Conservation (phyloP, 768 basidiomycete genomes). For the Gautieria morchelliformis region DNA sequence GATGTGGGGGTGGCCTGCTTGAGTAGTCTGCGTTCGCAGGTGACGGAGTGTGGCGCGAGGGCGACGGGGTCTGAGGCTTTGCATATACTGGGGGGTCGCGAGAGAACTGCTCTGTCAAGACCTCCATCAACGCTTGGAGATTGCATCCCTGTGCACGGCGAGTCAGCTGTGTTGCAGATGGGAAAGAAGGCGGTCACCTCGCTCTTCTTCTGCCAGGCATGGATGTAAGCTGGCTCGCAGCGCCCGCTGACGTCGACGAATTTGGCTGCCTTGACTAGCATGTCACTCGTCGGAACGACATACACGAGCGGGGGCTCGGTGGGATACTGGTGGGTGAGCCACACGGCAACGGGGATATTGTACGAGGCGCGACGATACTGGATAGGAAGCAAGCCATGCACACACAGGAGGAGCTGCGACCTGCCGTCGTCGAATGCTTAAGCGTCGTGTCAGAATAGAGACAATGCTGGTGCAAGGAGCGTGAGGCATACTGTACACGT, state of each 20-base stretch:
- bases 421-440: conserved; percentile 92
- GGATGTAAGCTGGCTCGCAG: conserved; percentile 59
- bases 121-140: conserved; percentile 62
- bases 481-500: conserved; percentile 53
- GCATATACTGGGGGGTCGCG: conserved; percentile 83
- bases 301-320: conserved; percentile 73
- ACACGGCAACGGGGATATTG: conserved; percentile 88
- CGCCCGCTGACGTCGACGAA: conserved; percentile 75
- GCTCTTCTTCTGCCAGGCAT: conserved; percentile 71
- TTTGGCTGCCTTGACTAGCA: conserved; percentile 74
- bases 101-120: conserved; percentile 78
- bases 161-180: neutral
- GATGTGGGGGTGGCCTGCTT: neutral
- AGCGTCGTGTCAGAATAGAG: conserved; percentile 7
- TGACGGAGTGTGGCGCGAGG: neutral
- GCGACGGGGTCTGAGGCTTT: conserved; percentile 42
- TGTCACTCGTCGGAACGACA: conserved; percentile 84
- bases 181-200: conserved; percentile 52
- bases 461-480: conserved; percentile 6
- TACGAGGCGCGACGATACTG: conserved; percentile 65
- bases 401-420: conserved; percentile 79
- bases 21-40: neutral
- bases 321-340: conserved; percentile 83
- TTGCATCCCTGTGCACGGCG: conserved; percentile 52
- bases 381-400: conserved; percentile 90